These are phyloP conservation scores for Phytophthora podocarpi DNA, from an alignment of 352 stramenopile species.

Conservation along the genomic window DNA sequence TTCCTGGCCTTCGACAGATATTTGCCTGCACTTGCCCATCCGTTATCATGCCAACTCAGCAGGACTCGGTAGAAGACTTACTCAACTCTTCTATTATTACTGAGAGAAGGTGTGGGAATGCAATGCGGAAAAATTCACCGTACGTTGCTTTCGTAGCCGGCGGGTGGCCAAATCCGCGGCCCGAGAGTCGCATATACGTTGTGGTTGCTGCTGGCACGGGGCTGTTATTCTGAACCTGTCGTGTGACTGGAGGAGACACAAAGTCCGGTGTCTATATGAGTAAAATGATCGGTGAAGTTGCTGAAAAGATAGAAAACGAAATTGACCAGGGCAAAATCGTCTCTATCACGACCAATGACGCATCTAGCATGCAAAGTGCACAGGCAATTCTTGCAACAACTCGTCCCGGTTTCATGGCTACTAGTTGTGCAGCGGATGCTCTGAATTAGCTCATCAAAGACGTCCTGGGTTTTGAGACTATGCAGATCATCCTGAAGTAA, in stretches of 20 bases:
- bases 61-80: neutral
- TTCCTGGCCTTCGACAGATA: neutral
- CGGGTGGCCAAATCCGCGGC: conserved; percentile 8
- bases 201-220: neutral
- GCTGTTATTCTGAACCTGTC: conserved; percentile 1
- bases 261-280: conserved; percentile 7
- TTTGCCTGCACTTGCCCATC: conserved; percentile 6
- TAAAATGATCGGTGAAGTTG: conserved; percentile 1
- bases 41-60: neutral
- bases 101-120: neutral
- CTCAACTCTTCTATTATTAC: neutral
- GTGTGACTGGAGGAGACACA: neutral
- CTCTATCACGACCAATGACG: conserved; percentile 9
- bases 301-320: conserved; percentile 1
- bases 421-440: neutral
- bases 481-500: too few species aligned
- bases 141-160: conserved; percentile 6
- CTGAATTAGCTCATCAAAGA: too few species aligned
- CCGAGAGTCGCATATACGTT: conserved; percentile 8
- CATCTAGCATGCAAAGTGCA: neutral
- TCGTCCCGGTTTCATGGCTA: neutral
- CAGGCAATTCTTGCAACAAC: neutral
- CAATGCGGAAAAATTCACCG: neutral
- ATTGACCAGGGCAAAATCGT: conserved; percentile 1
- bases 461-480: too few species aligned